Conservation (phyloP, 331 rosid genomes). For the Stylosanthes scabra region DNA sequence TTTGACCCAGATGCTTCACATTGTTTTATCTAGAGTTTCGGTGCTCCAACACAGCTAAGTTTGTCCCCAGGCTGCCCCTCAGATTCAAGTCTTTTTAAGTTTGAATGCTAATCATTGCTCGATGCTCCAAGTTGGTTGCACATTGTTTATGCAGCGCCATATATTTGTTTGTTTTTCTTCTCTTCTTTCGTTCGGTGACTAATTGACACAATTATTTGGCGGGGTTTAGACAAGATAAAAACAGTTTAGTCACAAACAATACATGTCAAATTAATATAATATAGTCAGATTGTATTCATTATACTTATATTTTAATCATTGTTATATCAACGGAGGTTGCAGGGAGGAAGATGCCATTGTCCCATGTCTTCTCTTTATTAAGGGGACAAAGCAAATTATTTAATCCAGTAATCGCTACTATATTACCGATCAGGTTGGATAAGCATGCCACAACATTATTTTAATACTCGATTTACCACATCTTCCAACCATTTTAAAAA, state of each 20-base stretch:
- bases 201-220: not conserved
- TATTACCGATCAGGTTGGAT: constrained; percentile 15
- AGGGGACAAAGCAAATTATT: constrained; percentile 35
- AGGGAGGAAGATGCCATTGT: constrained; percentile 34
- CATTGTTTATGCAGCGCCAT: not conserved
- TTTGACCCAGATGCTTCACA: not conserved
- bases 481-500: too few relatives aligned
- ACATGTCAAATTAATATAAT: not conserved
- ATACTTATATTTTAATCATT: constrained; percentile 21
- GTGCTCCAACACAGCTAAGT: not conserved
- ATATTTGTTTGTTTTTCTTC: not conserved
- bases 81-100: not conserved
- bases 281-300: constrained; percentile 15
- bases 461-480: not conserved
- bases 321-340: not conserved
- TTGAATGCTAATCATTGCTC: not conserved
- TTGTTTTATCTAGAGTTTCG: not conserved
- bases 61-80: constrained; percentile 8
- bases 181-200: not conserved
- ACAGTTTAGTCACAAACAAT: not conserved
- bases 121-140: not conserved
- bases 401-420: not conserved
- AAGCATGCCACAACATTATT: constrained; percentile 18
- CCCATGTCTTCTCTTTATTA: constrained; percentile 21
- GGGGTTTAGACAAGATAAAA: not conserved